These are phyloP conservation scores for Rosa hybrid DNA, from an alignment of 331 rosid species.

Conservation along the genomic window DNA sequence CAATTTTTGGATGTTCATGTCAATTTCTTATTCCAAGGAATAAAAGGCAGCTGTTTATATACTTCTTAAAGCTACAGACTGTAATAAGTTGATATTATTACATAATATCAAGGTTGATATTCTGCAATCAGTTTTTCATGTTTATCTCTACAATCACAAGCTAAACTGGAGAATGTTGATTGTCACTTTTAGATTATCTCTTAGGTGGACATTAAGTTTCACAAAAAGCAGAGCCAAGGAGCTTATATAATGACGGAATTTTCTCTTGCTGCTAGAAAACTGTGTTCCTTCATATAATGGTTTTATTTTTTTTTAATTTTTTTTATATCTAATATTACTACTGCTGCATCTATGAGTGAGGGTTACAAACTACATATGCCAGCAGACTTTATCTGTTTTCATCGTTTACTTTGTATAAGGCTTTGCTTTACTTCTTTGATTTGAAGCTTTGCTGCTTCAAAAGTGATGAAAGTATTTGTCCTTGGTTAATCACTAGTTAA, in stretches of 20 bases:
- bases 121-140: not conserved
- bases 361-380: not conserved
- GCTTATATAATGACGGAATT: not conserved
- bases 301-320: not conserved
- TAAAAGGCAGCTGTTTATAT: not conserved
- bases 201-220: not conserved
- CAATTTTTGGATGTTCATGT: not conserved
- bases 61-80: too few species aligned
- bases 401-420: slow-evolving; percentile 2
- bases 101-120: not conserved
- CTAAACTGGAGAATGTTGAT: not conserved
- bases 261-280: not conserved
- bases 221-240: not conserved
- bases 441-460: slow-evolving; percentile 2
- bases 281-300: not conserved
- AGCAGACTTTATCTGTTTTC: slow-evolving; percentile 2
- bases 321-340: not conserved
- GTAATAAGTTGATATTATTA: too few species aligned
- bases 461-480: slow-evolving; percentile 14
- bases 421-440: slow-evolving; percentile 4
- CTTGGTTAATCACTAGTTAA: slow-evolving; percentile 17
- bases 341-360: not conserved
- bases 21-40: not conserved
- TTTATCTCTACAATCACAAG: not conserved
- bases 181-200: not conserved